Percentiles rank a stretch among this genome's conserved stretches.
phyloP scores from a whole-genome alignment of 1,284 basidiomycete species.

The Ustilago bromivora region DNA sequence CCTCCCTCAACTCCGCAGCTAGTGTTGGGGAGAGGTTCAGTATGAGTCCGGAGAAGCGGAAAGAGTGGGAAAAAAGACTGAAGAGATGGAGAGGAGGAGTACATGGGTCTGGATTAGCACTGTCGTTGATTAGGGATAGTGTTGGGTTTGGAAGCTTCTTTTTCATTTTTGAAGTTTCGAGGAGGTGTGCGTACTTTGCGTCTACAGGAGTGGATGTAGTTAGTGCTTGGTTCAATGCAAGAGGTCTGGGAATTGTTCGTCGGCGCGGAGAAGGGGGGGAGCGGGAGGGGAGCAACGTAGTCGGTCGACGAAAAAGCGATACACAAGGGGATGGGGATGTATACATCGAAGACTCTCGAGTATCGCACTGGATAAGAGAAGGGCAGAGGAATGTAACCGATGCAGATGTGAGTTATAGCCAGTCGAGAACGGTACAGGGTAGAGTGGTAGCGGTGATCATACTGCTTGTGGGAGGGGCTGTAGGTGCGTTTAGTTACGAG shows the following conservation, averaged over 20 bases:
- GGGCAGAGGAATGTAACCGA: conserved; percentile 26
- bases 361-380: conserved; percentile 35
- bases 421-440: conserved; percentile 59
- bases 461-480: conserved; percentile 62
- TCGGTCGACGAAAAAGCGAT: conserved; percentile 25
- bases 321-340: conserved; percentile 14
- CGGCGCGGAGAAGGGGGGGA: background rate
- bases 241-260: conserved; percentile 36
- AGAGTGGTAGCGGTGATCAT: conserved; percentile 59
- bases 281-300: conserved; percentile 17
- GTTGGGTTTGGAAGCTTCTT: conserved; percentile 70
- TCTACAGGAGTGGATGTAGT: conserved; percentile 65
- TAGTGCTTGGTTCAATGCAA: conserved; percentile 50
- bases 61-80: conserved; percentile 62
- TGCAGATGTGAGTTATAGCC: conserved; percentile 62
- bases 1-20: conserved; percentile 12
- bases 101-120: conserved; percentile 64
- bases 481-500: conserved; percentile 65
- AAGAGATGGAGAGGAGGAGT: conserved; percentile 61
- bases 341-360: conserved; percentile 31
- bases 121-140: conserved; percentile 69
- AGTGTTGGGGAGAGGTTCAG: conserved; percentile 25
- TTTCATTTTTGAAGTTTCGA: conserved; percentile 69
- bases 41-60: conserved; percentile 49
- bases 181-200: conserved; percentile 62